Conservation (phyloP, 768 basidiomycete genomes). For the Myochromella boudieri region DNA sequence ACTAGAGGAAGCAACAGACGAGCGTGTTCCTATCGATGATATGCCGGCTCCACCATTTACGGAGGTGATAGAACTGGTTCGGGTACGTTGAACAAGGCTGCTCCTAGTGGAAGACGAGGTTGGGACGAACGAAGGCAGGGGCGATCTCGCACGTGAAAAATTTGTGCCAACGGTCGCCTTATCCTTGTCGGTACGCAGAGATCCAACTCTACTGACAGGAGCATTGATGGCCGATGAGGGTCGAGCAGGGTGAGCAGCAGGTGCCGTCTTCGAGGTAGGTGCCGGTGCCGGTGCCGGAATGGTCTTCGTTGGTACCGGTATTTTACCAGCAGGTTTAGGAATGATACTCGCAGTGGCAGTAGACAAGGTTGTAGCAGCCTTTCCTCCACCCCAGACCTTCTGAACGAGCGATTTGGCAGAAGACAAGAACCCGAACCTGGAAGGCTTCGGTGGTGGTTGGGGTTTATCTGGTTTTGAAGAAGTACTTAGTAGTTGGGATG, state of each 20-base stretch:
- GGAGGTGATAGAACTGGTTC: slow-evolving; percentile 14
- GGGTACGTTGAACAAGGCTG: slow-evolving; percentile 8
- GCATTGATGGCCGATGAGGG: slow-evolving; percentile 20
- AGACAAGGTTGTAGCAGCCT: slow-evolving; percentile 25
- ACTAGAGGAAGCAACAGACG: slow-evolving; percentile 25
- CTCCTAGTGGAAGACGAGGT: slow-evolving; percentile 11
- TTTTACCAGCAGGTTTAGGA: slow-evolving; percentile 22
- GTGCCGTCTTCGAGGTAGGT: slow-evolving; percentile 14
- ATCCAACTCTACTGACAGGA: slow-evolving; percentile 14
- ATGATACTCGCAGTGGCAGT: slow-evolving; percentile 18
- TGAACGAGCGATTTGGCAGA: slow-evolving; percentile 70
- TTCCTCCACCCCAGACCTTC: slow-evolving; percentile 71
- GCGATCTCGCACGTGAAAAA: slow-evolving; percentile 18
- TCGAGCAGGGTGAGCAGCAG: slow-evolving; percentile 13
- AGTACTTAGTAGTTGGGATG: slow-evolving; percentile 6
- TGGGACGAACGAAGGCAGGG: slow-evolving; percentile 20
- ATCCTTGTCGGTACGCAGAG: slow-evolving; percentile 18
- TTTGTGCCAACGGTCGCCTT: slow-evolving; percentile 18
- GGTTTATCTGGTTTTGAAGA: slow-evolving; percentile 32
- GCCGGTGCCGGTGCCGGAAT: slow-evolving; percentile 13
- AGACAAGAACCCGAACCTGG: slow-evolving; percentile 70
- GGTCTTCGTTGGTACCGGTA: slow-evolving; percentile 9
- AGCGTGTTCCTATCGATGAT: slow-evolving; percentile 46
- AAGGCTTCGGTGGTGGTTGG: slow-evolving; percentile 38
- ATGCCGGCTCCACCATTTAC: slow-evolving; percentile 24